These are phyloP conservation scores for Oidiodendron maius DNA, from an alignment of 495 filamentous ascomycete species.

Conservation along the genomic window DNA sequence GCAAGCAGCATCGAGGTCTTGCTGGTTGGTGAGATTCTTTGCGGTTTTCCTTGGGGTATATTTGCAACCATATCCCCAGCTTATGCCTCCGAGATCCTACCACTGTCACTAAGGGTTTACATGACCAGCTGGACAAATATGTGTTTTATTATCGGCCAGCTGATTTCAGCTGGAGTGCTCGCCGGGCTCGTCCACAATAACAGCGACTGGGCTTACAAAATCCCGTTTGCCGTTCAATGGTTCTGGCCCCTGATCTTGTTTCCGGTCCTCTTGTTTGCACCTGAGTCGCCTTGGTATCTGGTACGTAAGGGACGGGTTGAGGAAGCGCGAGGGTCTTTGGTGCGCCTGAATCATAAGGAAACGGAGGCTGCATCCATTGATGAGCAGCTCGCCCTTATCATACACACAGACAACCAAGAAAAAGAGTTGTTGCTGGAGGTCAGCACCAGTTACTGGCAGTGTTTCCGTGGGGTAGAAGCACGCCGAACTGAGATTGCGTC, in stretches of 20 bases:
- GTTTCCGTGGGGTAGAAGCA: slow-evolving; percentile 44
- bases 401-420: slow-evolving; percentile 57
- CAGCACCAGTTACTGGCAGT: slow-evolving; percentile 48
- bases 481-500: slow-evolving; percentile 51
- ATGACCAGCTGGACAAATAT: slow-evolving; percentile 39
- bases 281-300: slow-evolving; percentile 47
- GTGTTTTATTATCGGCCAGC: slow-evolving; percentile 58
- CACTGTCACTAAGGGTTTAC: slow-evolving; percentile 10
- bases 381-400: slow-evolving; percentile 46
- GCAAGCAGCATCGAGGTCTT: slow-evolving; percentile 54
- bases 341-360: slow-evolving; percentile 34
- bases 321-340: slow-evolving; percentile 41
- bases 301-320: slow-evolving; percentile 46
- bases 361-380: slow-evolving; percentile 29
- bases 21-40: slow-evolving; percentile 58
- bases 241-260: slow-evolving; percentile 44
- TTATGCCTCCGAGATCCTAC: slow-evolving; percentile 30
- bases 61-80: slow-evolving; percentile 46
- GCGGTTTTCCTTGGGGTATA: slow-evolving; percentile 68
- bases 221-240: slow-evolving; percentile 52
- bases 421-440: slow-evolving; percentile 42
- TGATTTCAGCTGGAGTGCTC: slow-evolving; percentile 54
- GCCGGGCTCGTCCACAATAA: slow-evolving; percentile 26
- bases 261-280: slow-evolving; percentile 32
- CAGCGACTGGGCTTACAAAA: slow-evolving; percentile 46